Evolutionary conservation across 108 stramenopile genomes (phyloP).

Genomic region (Pelagomonas calceolata): DNA sequence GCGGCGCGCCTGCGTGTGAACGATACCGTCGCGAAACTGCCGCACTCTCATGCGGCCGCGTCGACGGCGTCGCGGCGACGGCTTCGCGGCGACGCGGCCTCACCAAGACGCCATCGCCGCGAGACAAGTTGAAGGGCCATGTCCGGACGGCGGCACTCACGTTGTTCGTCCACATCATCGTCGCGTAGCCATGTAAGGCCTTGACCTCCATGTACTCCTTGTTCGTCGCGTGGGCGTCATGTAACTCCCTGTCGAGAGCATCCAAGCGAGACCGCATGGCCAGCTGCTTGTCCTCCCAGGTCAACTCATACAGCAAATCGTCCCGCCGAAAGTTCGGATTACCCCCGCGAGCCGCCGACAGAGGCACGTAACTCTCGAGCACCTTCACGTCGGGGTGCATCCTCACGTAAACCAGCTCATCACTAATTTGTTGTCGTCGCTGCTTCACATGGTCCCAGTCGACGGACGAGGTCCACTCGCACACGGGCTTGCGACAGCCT

Average conservation of each 20-base stretch:
- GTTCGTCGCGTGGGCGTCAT: slow-evolving; percentile 32
- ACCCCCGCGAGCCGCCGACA: slow-evolving; percentile 34
- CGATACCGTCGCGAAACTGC: too few relatives aligned
- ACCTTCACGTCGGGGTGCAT: slow-evolving; percentile 21
- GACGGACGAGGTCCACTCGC: slow-evolving; percentile 22
- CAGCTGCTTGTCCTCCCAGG: slow-evolving; percentile 27
- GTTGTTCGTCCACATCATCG: slow-evolving; percentile 39
- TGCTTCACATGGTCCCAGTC: slow-evolving; percentile 18
- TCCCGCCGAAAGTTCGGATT: slow-evolving; percentile 20
- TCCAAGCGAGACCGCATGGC: slow-evolving; percentile 24
- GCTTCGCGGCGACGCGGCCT: too few relatives aligned
- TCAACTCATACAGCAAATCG: slow-evolving; percentile 42
- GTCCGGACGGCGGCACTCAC: too few relatives aligned
- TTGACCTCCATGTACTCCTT: slow-evolving; percentile 22
- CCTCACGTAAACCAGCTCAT: slow-evolving; percentile 39
- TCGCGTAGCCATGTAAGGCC: slow-evolving; percentile 42
- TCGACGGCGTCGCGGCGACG: too few relatives aligned
- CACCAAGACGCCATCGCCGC: too few relatives aligned
- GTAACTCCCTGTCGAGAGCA: slow-evolving; percentile 44
- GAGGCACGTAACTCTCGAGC: slow-evolving; percentile 31
- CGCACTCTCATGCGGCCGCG: too few relatives aligned
- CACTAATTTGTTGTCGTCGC: slow-evolving; percentile 20
- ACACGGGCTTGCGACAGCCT: slow-evolving; percentile 30
- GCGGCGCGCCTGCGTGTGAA: too few relatives aligned
- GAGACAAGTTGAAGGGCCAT: too few relatives aligned